A percentile compares a stretch with the other conserved stretches of the same genome.
Evolutionary conservation across 805 yeast genomes (phyloP).

Genomic region (Saccharomyces cerevisiae): DNA sequence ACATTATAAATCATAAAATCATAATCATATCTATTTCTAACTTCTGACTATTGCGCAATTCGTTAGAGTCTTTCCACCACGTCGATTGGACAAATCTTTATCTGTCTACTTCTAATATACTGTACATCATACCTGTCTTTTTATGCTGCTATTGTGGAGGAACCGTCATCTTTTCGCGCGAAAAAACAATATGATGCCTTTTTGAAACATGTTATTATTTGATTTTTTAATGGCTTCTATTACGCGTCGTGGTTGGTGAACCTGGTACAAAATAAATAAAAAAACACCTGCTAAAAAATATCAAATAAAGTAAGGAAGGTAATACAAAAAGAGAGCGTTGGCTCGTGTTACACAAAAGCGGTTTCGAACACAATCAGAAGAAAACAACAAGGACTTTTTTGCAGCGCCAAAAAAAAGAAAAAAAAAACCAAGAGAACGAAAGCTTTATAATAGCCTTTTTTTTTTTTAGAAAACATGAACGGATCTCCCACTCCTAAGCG

Average conservation of each 20-base stretch:
- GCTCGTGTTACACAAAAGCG: not conserved
- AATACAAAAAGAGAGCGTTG: not conserved
- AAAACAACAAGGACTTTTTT: not conserved
- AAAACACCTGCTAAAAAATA: not conserved
- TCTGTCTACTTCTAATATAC: not conserved
- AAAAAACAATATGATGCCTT: not conserved
- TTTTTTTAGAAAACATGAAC: conserved; percentile 11
- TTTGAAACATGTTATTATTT: not conserved
- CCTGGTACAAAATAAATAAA: not conserved
- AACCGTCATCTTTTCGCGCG: not conserved
- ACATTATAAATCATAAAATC: not conserved
- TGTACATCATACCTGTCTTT: not conserved
- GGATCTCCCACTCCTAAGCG: conserved; percentile 28
- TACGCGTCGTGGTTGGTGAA: not conserved
- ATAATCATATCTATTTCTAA: not conserved
- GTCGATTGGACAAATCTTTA: not conserved
- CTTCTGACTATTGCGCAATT: not conserved
- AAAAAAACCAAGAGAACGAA: not conserved
- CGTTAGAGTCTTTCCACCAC: not conserved
- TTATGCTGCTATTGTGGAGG: not conserved
- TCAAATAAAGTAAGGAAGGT: not conserved
- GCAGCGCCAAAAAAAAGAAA: not conserved
- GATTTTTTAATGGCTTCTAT: not conserved
- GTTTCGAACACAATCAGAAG: not conserved
- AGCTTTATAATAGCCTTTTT: not conserved